A percentile compares a stretch with the other conserved stretches of the same genome.
Conservation (phyloP, 1,284 basidiomycete genomes). For the Somion occarium region DNA sequence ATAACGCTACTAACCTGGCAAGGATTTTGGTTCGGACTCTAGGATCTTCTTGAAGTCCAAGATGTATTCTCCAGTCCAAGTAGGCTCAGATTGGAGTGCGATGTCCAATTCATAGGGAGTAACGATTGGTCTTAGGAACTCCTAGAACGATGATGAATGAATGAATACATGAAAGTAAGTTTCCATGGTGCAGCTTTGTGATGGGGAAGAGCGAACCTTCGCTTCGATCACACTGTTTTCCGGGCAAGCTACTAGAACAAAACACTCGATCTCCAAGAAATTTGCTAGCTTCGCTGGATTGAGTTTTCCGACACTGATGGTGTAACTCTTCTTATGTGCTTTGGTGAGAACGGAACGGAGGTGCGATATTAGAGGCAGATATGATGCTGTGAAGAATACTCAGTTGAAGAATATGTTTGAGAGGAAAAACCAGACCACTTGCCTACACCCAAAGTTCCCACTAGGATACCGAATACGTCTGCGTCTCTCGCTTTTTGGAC, state of each 20-base stretch:
- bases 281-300: slow-evolving; percentile 96
- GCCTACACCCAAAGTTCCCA: slow-evolving; percentile 93
- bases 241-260: slow-evolving; percentile 90
- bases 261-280: slow-evolving; percentile 96
- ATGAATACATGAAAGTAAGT: neutral
- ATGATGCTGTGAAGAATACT: slow-evolving; percentile 51
- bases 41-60: slow-evolving; percentile 78
- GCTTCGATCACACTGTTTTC: slow-evolving; percentile 90
- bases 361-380: slow-evolving; percentile 77
- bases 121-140: slow-evolving; percentile 88
- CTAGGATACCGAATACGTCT: slow-evolving; percentile 92
- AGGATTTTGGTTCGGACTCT: slow-evolving; percentile 19
- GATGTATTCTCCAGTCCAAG: slow-evolving; percentile 80
- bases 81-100: slow-evolving; percentile 64
- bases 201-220: slow-evolving; percentile 41
- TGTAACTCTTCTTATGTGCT: slow-evolving; percentile 86
- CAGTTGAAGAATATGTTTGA: neutral
- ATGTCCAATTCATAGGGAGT: slow-evolving; percentile 93
- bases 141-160: slow-evolving; percentile 37
- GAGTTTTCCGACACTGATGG: slow-evolving; percentile 92
- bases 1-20: neutral
- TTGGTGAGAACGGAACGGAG: slow-evolving; percentile 63
- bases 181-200: no score
- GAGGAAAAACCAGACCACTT: slow-evolving; percentile 23
- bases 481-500: slow-evolving; percentile 90